Percentiles rank a stretch among this genome's conserved stretches.
These are phyloP conservation scores for Trichoderma reesei DNA, from an alignment of 495 filamentous ascomycete species.

Conservation along the genomic window DNA sequence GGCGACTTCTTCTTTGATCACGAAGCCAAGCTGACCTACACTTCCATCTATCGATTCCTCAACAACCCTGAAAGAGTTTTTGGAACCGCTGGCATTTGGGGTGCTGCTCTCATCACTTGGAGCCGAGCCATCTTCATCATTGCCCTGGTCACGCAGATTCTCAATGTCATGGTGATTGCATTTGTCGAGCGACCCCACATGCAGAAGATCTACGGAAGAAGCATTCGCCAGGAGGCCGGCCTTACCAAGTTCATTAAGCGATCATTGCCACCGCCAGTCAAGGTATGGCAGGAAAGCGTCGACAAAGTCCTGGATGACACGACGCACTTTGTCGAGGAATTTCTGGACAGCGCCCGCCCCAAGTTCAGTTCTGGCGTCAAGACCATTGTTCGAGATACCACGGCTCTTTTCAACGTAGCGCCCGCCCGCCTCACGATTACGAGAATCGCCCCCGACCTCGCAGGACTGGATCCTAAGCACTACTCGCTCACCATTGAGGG, in stretches of 20 bases:
- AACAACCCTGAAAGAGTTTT: slow-evolving; percentile 96
- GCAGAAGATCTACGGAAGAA: slow-evolving; percentile 90
- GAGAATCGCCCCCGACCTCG: slow-evolving; percentile 68
- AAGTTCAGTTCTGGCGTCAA: slow-evolving; percentile 80
- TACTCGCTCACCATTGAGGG: slow-evolving; percentile 72
- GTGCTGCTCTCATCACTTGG: slow-evolving; percentile 82
- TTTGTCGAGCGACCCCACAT: slow-evolving; percentile 95
- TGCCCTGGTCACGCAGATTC: slow-evolving; percentile 73
- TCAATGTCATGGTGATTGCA: slow-evolving; percentile 81
- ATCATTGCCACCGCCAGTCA: slow-evolving; percentile 71
- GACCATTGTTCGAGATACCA: slow-evolving; percentile 80
- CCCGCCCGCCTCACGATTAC: slow-evolving; percentile 82
- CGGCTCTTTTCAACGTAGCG: slow-evolving; percentile 78
- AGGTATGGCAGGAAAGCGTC: slow-evolving; percentile 66
- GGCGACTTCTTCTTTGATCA: slow-evolving; percentile 96
- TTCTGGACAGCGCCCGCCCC: slow-evolving; percentile 78
- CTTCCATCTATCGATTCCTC: slow-evolving; percentile 92
- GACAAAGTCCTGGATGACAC: slow-evolving; percentile 81
- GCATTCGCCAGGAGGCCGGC: slow-evolving; percentile 77
- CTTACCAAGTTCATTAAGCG: slow-evolving; percentile 82
- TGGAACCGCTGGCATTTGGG: slow-evolving; percentile 93
- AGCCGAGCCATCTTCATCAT: slow-evolving; percentile 74
- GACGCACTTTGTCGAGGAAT: slow-evolving; percentile 79
- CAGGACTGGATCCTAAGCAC: slow-evolving; percentile 72
- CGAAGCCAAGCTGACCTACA: slow-evolving; percentile 80